Evolutionary conservation across 345 rosid species (phyloP), one percentile per base, ranked within the genome.

Genomic region (Linum tenue): DNA sequence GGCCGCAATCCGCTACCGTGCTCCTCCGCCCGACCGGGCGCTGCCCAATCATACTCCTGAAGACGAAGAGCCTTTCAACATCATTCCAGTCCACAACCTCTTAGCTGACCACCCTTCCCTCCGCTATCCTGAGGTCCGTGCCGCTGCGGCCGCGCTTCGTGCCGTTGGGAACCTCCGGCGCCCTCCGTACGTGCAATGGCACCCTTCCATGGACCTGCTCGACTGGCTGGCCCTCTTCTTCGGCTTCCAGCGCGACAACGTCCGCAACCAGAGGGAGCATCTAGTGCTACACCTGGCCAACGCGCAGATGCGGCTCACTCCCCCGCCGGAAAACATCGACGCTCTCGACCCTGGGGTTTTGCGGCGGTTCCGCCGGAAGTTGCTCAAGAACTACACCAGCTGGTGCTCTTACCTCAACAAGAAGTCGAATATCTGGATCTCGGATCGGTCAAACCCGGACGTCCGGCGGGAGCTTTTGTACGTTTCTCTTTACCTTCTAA

Each of bases 31-130:
- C 61, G 74, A 72, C 37, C 73, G 53, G 74, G 71, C 42, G 69
- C 63, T 63, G 64, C 65, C 78, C 70, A 62, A 70, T 73, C 64
- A 36, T 7, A 68, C 58, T 1, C 64, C 75, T 31, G 68, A 63
- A 62, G 72, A 38, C 38, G 87, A 84, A 37, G 90, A 92, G 69
- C 56, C 83, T 0, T 90, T 77, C 77, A 92, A 92, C 79, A 85
- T 92, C 9, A 90, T 92, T 58, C 98, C 97, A 6, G 83, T 92
- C 37, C 88, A 92, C 81, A 90, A 90, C 80, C 94, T 90, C 73
- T 89, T 86, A 59, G 94, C 97, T 6, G 97, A 90, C 83, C 98
- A 90, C 74, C 97, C 96, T 40, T 86, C 98, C 37, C 91, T 90
- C 71, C 89, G 96, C 22, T 90, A 76, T 63, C 97, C 97, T 0